Conservation (phyloP, 441 rosid species). For the Aquilaria agallochum region DNA sequence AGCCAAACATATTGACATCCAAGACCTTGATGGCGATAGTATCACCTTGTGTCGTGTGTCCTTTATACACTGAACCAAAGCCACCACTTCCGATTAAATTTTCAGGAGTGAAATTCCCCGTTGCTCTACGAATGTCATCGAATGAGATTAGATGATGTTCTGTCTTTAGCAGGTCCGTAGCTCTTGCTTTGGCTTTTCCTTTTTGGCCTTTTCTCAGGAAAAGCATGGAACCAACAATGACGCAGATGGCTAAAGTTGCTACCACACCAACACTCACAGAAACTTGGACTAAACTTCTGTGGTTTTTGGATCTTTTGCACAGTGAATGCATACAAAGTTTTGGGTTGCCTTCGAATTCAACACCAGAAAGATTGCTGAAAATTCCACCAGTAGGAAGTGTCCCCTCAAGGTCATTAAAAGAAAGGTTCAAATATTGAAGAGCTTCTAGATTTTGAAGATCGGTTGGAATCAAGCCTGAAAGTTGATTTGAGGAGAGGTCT, state of each 20-base stretch:
- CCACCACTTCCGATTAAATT: slow-evolving; percentile 50
- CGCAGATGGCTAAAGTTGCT: slow-evolving; percentile 12
- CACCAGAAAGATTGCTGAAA: slow-evolving; percentile 23
- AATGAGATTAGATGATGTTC: slow-evolving; percentile 35
- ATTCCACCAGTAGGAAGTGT: slow-evolving; percentile 24
- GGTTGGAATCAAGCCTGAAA: slow-evolving; percentile 43
- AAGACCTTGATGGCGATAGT: slow-evolving; percentile 37
- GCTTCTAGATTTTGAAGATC: slow-evolving; percentile 27
- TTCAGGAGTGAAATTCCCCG: slow-evolving; percentile 23
- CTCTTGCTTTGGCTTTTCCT: slow-evolving; percentile 4
- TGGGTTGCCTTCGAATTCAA: slow-evolving; percentile 33
- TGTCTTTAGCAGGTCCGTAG: slow-evolving; percentile 14
- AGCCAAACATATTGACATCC: slow-evolving; percentile 24
- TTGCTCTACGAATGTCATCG: slow-evolving; percentile 36
- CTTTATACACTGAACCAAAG: slow-evolving; percentile 48
- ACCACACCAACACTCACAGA: slow-evolving; percentile 13
- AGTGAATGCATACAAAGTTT: slow-evolving; percentile 22
- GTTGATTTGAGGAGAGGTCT: slow-evolving; percentile 42
- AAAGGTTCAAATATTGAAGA: slow-evolving; percentile 36
- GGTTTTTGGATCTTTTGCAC: slow-evolving; percentile 14
- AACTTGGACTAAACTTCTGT: slow-evolving; percentile 12
- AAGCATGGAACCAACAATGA: slow-evolving; percentile 14
- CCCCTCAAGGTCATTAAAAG: slow-evolving; percentile 46
- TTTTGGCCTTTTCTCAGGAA: slow-evolving; percentile 19
- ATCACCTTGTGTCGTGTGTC: slow-evolving; percentile 19